Base-by-base conservation (phyloP, 2,329 filamentous ascomycete species). In the Cercospora beticola region DNA sequence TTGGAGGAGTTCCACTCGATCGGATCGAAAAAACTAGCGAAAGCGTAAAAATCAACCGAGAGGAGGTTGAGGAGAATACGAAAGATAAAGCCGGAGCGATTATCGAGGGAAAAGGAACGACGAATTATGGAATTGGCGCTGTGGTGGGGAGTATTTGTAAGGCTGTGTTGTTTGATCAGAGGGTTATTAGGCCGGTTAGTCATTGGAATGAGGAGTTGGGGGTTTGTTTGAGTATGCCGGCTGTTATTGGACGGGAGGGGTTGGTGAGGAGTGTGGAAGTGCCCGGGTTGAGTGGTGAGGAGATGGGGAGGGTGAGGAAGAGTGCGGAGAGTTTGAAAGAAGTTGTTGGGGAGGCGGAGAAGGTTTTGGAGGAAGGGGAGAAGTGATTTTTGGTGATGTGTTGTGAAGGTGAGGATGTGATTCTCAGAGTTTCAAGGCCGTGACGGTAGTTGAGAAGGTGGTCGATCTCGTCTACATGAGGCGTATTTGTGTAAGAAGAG, bases 221-320 rank as follows among this genome's bases (percentile, higher is more conserved):
- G 1, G 85, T 83, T 65, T 86, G 83, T 75, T 78, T 86, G 56
- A 85, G 82, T 36, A 78, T 84, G 77, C 85, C 84, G 0, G 84
- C 79, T 1, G 79, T 86, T 0, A 69, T 86, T 2, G 84, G 85
- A 0, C 77, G 83, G 36, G 77, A 79, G 59, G 85, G 85, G 0
- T 80, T 86, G 18, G 72, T 84, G 4, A 79, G 78, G 62, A 76
- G 76, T 9, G 78, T 81, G 69, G 75, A 77, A 8, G 71, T 81
- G 40, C 70, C 77, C 62, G 52, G 52, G 12, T 68, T 82, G 21
- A 76, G 77, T 64, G 75, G 77, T n/a, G 70, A 66, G 6, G 80
- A 82, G 75, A 71, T 74, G 61, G 72, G 69, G 28, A 75, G 76
- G 56, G 62, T 82, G 43, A 65, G 78, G 60, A 72, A 70, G n/a